phyloP scores from a whole-genome alignment of 78 protist genomes.

The Parvularia atlantis region DNA sequence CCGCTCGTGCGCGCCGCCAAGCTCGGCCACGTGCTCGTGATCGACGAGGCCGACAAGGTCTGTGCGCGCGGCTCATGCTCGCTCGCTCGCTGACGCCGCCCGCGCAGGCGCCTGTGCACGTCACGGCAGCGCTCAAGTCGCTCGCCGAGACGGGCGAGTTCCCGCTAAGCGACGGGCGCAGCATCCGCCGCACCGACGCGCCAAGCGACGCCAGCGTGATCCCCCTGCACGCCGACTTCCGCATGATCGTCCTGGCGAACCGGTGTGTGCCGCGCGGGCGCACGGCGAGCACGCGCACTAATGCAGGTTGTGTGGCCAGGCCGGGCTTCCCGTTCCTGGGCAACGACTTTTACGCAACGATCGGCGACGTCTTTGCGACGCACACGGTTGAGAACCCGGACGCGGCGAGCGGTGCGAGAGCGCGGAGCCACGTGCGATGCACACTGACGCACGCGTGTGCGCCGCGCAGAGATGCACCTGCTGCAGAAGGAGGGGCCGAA shows the following conservation, averaged over 20 bases:
- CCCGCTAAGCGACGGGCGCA: conserved; percentile 39
- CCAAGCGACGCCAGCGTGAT: background rate
- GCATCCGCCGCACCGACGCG: no score
- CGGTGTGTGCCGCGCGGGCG: no score
- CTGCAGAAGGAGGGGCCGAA: background rate
- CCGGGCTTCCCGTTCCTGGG: conserved; percentile 76
- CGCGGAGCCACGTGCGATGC: background rate
- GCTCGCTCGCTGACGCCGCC: no score
- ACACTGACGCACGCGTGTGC: conserved; percentile 5
- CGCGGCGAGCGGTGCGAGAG: no score
- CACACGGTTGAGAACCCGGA: no score
- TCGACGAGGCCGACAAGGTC: conserved; percentile 78
- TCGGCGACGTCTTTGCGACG: conserved; percentile 49
- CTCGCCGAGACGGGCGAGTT: conserved; percentile 38
- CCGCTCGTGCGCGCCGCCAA: conserved; percentile 56
- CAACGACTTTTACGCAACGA: conserved; percentile 38
- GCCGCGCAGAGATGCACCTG: background rate
- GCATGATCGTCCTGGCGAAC: conserved; percentile 62
- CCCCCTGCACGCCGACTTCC: conserved; percentile 49
- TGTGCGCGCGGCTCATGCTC: no score
- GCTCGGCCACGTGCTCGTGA: conserved; percentile 46
- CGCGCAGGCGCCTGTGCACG: conserved; percentile 61
- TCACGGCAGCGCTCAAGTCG: conserved; percentile 30
- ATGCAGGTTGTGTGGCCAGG: no score
- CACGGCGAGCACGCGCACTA: no score